phyloP scores from a whole-genome alignment of 1,139 yeast genomes.

The Candida sojae region DNA sequence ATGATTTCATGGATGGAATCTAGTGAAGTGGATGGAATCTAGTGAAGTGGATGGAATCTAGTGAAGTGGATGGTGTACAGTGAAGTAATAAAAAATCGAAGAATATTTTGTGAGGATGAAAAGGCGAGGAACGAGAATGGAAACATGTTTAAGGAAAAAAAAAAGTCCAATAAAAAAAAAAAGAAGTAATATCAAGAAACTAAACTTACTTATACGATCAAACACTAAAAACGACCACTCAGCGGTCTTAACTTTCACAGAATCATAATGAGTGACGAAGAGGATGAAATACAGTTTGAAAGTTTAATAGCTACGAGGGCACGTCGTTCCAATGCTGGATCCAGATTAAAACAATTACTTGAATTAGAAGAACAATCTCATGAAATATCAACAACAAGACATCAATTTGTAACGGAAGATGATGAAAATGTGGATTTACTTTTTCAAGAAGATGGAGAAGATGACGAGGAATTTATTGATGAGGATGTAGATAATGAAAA shows the following conservation, averaged over 20 bases:
- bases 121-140: too few species aligned
- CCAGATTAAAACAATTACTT: slow-evolving; percentile 70
- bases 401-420: slow-evolving; percentile 51
- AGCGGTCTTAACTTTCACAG: neutral
- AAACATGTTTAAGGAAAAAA: neutral
- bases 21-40: too few species aligned
- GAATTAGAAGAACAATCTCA: slow-evolving; percentile 61
- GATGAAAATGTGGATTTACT: slow-evolving; percentile 74
- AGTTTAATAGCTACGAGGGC: slow-evolving; percentile 70
- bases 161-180: too few species aligned
- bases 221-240: neutral
- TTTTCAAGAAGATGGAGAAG: slow-evolving; percentile 85
- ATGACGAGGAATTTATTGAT: slow-evolving; percentile 62
- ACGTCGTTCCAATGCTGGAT: slow-evolving; percentile 89
- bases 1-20: neutral
- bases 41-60: neutral
- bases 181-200: neutral
- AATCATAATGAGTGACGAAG: slow-evolving; percentile 22
- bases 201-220: neutral
- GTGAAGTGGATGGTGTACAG: too few species aligned
- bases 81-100: neutral
- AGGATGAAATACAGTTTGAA: slow-evolving; percentile 24
- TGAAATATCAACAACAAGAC: slow-evolving; percentile 22
- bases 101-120: neutral
- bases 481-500: slow-evolving; percentile 38